Evolutionary conservation across 73 alveolate species (phyloP), one percentile per base, ranked within the genome.

Genomic region (Paramecium caudatum): DNA sequence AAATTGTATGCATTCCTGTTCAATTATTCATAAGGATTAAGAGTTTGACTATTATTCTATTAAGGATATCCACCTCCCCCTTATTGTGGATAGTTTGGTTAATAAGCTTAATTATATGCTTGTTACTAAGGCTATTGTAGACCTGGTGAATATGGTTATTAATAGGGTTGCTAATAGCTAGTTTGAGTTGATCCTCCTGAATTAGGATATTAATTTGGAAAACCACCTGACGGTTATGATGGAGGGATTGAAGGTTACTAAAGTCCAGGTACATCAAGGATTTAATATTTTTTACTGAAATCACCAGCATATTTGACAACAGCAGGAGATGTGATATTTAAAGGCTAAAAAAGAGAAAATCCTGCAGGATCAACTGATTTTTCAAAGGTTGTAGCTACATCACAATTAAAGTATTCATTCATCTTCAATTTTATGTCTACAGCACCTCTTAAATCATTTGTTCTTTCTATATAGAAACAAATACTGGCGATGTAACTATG

Each of bases 361-460:
- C 33, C 50, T 13, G 3, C 15, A 9, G 55, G 83, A 65, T 65
- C 83, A n/a, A 65, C 49, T n/a, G 83, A 27, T 65, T 30, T 33
- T 65, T 65, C 49, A 36, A 33, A 65, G 4, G 47, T 13, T 5
- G 8, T 65, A 15, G 83, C 83, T 12, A 65, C 21, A 33, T 65
- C 83, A 23, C 83, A 65, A 32, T 43, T 43, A 13, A 25, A 65
- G 8, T 65, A 65, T 33, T 65, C 50, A 15, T 65, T 65, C 48
- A 65, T 30, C 39, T 65, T 10, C 5, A 3, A 5, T 65, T 65
- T 65, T 30, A 65, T 30, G 19, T 65, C 83, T 1, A 2, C 83
- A 33, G 49, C 47, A 27, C 83, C 83, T 65, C 83, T 65, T 65
- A 33, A 30, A 65, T 65, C 83, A 33, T 30, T 2, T 3, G 83